phyloP scores from a whole-genome alignment of 2,329 filamentous ascomycete species.

The Calonectria multiphialidica region DNA sequence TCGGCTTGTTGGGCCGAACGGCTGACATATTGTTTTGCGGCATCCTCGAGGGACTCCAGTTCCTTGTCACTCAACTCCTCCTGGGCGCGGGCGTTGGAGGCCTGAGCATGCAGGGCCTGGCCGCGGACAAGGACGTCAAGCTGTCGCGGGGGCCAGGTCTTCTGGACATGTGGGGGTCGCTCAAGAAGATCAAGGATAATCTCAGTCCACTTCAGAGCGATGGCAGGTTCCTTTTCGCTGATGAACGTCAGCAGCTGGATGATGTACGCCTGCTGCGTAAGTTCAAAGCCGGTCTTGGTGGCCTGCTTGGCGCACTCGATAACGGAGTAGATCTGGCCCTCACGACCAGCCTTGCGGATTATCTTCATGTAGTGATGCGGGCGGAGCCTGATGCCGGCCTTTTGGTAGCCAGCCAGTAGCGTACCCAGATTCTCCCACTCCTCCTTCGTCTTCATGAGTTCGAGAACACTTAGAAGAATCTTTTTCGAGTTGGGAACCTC shows the following conservation, averaged over 20 bases:
- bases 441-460: conserved; percentile 58
- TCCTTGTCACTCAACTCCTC: conserved; percentile 42
- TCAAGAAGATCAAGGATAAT: conserved; percentile 64
- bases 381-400: conserved; percentile 55
- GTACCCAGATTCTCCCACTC: conserved; percentile 67
- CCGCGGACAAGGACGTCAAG: conserved; percentile 46
- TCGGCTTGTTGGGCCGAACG: conserved; percentile 43
- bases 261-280: conserved; percentile 56
- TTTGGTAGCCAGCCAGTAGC: conserved; percentile 63
- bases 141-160: conserved; percentile 27
- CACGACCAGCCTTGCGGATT: conserved; percentile 54
- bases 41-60: conserved; percentile 43
- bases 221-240: conserved; percentile 53
- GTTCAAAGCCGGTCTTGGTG: conserved; percentile 58
- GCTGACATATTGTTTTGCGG: conserved; percentile 40
- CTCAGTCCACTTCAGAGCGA: conserved; percentile 60
- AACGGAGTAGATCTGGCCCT: conserved; percentile 58
- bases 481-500: conserved; percentile 58
- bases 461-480: conserved; percentile 53
- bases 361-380: conserved; percentile 52
- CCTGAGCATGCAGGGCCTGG: conserved; percentile 45
- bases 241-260: conserved; percentile 42
- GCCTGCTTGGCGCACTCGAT: conserved; percentile 64
- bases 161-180: conserved; percentile 52
- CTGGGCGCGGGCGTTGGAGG: conserved; percentile 42